phyloP scores from a whole-genome alignment of 2,329 filamentous ascomycete genomes.

The Madurella fahalii region DNA sequence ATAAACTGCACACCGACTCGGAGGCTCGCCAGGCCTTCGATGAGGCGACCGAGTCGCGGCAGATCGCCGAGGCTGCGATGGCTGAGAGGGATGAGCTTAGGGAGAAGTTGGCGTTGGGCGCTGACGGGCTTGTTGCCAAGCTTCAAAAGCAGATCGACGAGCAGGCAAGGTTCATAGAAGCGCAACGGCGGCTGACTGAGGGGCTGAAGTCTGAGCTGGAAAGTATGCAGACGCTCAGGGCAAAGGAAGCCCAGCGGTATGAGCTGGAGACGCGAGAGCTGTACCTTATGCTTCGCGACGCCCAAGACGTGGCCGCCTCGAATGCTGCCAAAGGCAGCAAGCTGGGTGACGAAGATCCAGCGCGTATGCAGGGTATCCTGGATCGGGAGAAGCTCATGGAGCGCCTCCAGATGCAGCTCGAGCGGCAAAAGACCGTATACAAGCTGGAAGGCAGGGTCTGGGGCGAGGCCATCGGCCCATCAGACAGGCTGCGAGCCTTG shows the following conservation, averaged over 20 bases:
- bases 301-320: conserved; percentile 90
- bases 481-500: conserved; percentile 84
- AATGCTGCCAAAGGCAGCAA: conserved; percentile 61
- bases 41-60: conserved; percentile 82
- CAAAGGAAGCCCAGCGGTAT: conserved; percentile 88
- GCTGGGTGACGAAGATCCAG: conserved; percentile 61
- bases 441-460: conserved; percentile 93
- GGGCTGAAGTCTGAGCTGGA: conserved; percentile 85
- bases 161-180: conserved; percentile 83
- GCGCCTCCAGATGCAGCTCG: conserved; percentile 88
- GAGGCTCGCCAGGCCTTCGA: conserved; percentile 90
- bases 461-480: conserved; percentile 77
- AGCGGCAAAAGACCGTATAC: conserved; percentile 95
- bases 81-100: conserved; percentile 95
- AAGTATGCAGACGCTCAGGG: conserved; percentile 77
- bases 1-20: conserved; percentile 93
- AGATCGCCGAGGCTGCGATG: conserved; percentile 92
- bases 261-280: conserved; percentile 94
- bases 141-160: conserved; percentile 92
- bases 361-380: conserved; percentile 84
- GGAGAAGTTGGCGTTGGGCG: conserved; percentile 81
- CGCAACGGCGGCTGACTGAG: conserved; percentile 81
- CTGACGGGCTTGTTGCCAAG: conserved; percentile 88
- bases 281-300: conserved; percentile 96
- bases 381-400: conserved; percentile 92